These are phyloP conservation scores for Fragaria ananassa DNA, from an alignment of 306 rosid genomes.

Conservation along the genomic window DNA sequence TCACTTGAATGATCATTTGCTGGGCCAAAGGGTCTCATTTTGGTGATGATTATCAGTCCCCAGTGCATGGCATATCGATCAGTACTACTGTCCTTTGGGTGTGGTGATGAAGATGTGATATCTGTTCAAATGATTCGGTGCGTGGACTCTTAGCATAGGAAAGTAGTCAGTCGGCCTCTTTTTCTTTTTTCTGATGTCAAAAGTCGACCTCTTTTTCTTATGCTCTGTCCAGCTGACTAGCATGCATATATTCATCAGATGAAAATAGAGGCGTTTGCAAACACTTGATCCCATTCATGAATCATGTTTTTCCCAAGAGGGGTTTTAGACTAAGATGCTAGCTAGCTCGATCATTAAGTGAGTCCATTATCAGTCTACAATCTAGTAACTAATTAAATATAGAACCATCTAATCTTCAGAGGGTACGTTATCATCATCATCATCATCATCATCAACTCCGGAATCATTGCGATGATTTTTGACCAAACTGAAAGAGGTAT, in stretches of 20 bases:
- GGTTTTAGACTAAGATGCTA: neutral
- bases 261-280: neutral
- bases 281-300: neutral
- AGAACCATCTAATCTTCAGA: neutral
- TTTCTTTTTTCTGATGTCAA: constrained; percentile 4
- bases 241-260: constrained; percentile 7
- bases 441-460: neutral
- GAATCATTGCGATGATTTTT: constrained; percentile 8
- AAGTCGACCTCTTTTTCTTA: constrained; percentile 1
- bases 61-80: neutral
- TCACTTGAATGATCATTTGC: neutral
- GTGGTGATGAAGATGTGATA: constrained; percentile 34
- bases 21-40: constrained; percentile 2
- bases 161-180: neutral
- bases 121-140: constrained; percentile 47
- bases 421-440: too few species aligned
- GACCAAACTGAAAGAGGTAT: neutral
- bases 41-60: neutral
- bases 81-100: constrained; percentile 17
- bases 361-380: neutral
- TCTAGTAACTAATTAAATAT: neutral
- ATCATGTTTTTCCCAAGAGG: neutral
- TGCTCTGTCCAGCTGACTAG: neutral
- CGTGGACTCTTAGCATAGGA: constrained; percentile 23
- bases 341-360: too few species aligned